Percentiles rank a stretch among this genome's conserved stretches.
These are phyloP conservation scores for Beta corolliflora DNA, from an alignment of 179 eudicot genomes.

Conservation along the genomic window DNA sequence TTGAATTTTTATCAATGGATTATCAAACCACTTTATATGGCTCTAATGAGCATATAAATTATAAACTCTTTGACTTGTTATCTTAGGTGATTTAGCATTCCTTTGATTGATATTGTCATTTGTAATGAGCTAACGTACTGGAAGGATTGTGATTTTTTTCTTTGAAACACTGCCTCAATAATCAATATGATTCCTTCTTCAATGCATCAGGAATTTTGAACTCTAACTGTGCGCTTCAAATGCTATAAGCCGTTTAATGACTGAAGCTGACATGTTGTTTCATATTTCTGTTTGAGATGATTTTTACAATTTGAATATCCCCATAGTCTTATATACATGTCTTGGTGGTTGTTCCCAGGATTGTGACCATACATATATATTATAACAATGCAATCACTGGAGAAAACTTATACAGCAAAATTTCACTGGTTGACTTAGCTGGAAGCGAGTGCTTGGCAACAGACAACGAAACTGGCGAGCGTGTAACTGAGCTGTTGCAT, in stretches of 20 bases:
- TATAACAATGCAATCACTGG: conserved; percentile 85
- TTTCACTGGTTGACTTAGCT: conserved; percentile 94
- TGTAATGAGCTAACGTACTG: background rate
- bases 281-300: background rate
- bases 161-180: background rate
- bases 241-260: background rate
- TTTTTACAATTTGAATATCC: conserved; percentile 1
- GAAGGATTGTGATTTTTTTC: background rate
- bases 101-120: background rate
- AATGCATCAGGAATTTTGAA: background rate
- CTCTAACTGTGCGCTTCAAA: background rate
- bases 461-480: conserved; percentile 67
- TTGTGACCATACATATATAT: conserved; percentile 74
- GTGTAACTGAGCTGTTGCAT: conserved; percentile 70
- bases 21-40: background rate
- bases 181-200: background rate
- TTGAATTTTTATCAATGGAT: background rate
- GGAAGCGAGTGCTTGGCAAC: conserved; percentile 64
- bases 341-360: conserved; percentile 53
- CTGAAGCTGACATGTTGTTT: background rate
- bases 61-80: background rate
- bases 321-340: conserved; percentile 15
- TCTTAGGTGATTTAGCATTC: background rate
- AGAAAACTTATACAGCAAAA: conserved; percentile 84
- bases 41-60: background rate